phyloP scores from a whole-genome alignment of 768 basidiomycete genomes.

The Termitomyces sp. region DNA sequence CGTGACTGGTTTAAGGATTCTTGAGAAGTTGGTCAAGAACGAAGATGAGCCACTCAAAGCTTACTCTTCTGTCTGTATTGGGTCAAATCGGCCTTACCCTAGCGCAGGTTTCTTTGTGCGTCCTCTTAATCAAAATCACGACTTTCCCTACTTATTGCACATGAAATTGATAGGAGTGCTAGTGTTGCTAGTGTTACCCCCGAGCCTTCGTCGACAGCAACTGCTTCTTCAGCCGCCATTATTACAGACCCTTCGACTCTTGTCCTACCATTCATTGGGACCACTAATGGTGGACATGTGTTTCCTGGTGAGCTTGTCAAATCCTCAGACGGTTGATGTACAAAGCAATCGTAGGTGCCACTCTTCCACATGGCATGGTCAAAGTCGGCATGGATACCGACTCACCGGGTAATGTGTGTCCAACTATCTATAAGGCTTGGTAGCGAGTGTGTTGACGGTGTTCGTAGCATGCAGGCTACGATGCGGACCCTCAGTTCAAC shows the following conservation, averaged over 20 bases:
- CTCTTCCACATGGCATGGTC: conserved; percentile 65
- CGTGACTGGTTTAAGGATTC: neutral
- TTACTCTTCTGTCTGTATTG: neutral
- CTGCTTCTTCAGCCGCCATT: neutral
- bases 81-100: neutral
- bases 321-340: neutral
- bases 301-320: conserved; percentile 45
- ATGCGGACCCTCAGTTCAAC: conserved; percentile 34
- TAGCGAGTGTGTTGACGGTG: neutral
- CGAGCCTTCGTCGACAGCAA: neutral
- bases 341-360: conserved; percentile 38
- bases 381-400: conserved; percentile 67
- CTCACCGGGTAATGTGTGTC: conserved; percentile 50
- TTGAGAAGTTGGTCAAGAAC: neutral
- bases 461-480: conserved; percentile 43
- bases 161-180: neutral
- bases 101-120: neutral
- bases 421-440: neutral
- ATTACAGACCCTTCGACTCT: conserved; percentile 35
- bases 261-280: conserved; percentile 61
- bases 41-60: neutral
- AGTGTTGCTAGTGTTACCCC: neutral
- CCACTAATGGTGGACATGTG: conserved; percentile 58
- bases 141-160: neutral
- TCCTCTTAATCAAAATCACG: neutral